Evolutionary conservation across 768 basidiomycete species (phyloP).

Genomic region (Hirschioporus abietinus): DNA sequence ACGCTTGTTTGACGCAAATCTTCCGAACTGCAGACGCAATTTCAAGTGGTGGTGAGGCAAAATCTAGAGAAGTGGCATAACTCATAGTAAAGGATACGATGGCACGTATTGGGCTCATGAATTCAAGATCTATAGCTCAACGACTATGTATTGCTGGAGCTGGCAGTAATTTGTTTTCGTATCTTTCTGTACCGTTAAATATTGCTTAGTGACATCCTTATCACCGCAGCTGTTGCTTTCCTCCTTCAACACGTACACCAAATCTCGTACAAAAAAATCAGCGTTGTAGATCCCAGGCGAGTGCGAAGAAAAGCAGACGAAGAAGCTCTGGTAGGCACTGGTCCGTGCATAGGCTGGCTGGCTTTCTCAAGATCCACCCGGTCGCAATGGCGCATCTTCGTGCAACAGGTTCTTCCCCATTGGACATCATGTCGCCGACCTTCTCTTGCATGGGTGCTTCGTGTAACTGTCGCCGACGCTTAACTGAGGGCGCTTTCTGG

Average conservation of each 20-base stretch:
- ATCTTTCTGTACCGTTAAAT: not conserved
- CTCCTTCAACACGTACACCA: not conserved
- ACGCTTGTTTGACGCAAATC: constrained; percentile 60
- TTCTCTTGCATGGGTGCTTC: not conserved
- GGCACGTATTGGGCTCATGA: not conserved
- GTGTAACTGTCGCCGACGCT: not conserved
- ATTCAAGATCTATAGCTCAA: not conserved
- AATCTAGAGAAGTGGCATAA: not conserved
- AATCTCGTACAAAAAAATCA: not conserved
- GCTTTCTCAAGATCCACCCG: not conserved
- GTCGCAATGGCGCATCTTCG: not conserved
- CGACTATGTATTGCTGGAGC: not conserved
- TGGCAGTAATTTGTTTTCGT: not conserved
- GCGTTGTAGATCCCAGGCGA: not conserved
- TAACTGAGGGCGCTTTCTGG: not conserved
- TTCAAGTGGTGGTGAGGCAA: not conserved
- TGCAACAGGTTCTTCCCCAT: not conserved
- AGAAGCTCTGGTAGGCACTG: not conserved
- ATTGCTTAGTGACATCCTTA: not conserved
- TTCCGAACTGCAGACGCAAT: constrained; percentile 4
- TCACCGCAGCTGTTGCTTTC: not conserved
- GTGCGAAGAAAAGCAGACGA: not conserved
- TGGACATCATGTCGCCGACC: not conserved
- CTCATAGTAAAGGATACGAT: not conserved
- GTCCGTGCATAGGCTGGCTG: not conserved